Base-by-base conservation (phyloP, 2,329 filamentous ascomycete genomes). In the Sporothrix inflata region DNA sequence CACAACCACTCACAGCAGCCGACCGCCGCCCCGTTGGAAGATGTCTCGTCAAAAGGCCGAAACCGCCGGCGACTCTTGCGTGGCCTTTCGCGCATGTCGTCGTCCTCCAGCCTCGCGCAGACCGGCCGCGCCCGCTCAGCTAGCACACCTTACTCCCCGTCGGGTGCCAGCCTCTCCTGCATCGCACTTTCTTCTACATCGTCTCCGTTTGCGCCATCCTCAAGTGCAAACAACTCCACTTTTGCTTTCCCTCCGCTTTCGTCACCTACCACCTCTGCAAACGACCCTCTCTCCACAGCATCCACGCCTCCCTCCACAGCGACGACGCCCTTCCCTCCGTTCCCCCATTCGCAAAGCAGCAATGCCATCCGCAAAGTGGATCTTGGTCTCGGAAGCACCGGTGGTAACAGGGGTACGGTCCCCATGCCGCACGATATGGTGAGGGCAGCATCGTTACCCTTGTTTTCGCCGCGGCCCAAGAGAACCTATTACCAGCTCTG, bases 21-120 rank as follows among this genome's bases (percentile, higher is more conserved):
- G 14, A 16, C 14, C 9, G 75, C 71, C 6, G 70, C 72, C 24
- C 73, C 68, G 24, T 30, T 65, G 34, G 76, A 76, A 19, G 76
- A 75, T 16, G 53, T 38, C 1, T 73, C 57, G 19, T 69, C 38
- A 24, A 80, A 78, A 73, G 73, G 71, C 12, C 84, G 88, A 72
- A 87, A 89, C 70, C 88, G 92, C 63, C 89, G 90, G 77, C 89
- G 90, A 73, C 81, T 97, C 45, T 84, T 97, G 21, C 89, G 90
- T 74, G 89, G 90, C 42, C 86, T 97, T 66, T 91, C 95, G 74
- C 90, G 93, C 72, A 95, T 97, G 78, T 91, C 92, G 12, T 97
- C 94, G 0, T 93, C 91, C 7, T 90, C 92, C 0, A 92, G 92
- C 19, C 83, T 97, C 68, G 85, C 87, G 53, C 87, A 88, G 72